Evolutionary conservation across 169 alveolate species (phyloP), one percentile per base, ranked within the genome.

Genomic region (Plasmodium adleri): DNA sequence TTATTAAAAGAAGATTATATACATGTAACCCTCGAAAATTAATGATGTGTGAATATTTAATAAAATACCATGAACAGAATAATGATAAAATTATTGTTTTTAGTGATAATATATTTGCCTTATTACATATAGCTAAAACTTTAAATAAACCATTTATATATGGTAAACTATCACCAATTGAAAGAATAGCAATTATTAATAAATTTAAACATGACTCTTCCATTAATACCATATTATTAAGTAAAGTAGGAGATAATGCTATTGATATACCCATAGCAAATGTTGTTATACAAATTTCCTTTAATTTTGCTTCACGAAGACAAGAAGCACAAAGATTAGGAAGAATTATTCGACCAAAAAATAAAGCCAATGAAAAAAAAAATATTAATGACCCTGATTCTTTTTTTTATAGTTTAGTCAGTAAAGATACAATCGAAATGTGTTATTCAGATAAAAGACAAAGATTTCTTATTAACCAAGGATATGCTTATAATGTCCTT

Each of bases 281-380:
- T 92, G 99, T 99, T 12, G 99, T 99, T 63, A 99, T 99, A 50
- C 99, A 99, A 93, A 98, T 99, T 45, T 96, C 99, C 59, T 98
- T 98, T 73, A 98, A 98, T 92, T 98, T 98, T 92, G 99, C 99
- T 8, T 97, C 99, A 10, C 94, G 99, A 92, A 95, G 99, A 71
- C 99, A 99, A 92, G 99, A 99, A 94, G 99, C 99, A 0, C 99
- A 99, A 93, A 94, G 99, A 52, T 95, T 99, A 59, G 99, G 99
- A n/a, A 97, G 99, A 75, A 98, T 99, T 78, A 93, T 99, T 93
- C 94, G 99, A 67, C 99, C 99, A n/a, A 98, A 99, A 91, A 96
- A 96, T 72, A 95, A 95, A 83, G 88, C 93, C 6, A 95, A 95
- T 72, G 95, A 96, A 58, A 96, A 94, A 88, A 91, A 93, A 74